Evolutionary conservation across 768 basidiomycete genomes (phyloP), one percentile per base, ranked within the genome.

Genomic region (Agrocybe pediades): DNA sequence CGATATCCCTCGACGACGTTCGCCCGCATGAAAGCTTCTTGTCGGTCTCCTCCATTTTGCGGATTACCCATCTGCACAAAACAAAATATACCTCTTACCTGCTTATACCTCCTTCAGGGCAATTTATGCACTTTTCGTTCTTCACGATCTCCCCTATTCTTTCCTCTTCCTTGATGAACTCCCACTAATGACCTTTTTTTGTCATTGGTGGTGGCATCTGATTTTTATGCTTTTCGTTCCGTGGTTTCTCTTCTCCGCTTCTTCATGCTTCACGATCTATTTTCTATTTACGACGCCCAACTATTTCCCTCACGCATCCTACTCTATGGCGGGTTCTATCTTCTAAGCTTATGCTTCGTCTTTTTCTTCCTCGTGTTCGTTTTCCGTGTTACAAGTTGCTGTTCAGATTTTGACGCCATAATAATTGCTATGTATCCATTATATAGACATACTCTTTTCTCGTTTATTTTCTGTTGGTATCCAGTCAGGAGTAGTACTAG

Each of bases 71-170:
- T n/a, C 33, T n/a, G n/a, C 33, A 36, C n/a, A 36, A 36, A 36
- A 49, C 4, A 29, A 46, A 39, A 55, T 36, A 39, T 47, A 26
- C 46, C 40, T 27, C 42, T 21, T 42, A 49, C 46, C 21, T 21
- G 23, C 30, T 41, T 23, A 46, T 40, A 47, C 20, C 41, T 36
- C 11, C 33, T 36, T 36, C n/a, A n/a, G n/a, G n/a, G 42, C 42
- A 25, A 43, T 45, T 3, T 23, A 5, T 27, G 26, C 26, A n/a
- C 3, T 23, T 45, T 27, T 45, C n/a, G 13, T 36, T 11, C 11
- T 36, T 36, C n/a, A n/a, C n/a, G n/a, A n/a, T n/a, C n/a, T n/a
- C n/a, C n/a, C n/a, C n/a, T n/a, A n/a, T n/a, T n/a, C n/a, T n/a
- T n/a, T n/a, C n/a, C n/a, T n/a, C n/a, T n/a, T n/a, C n/a, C n/a